A percentile compares a stretch with the other conserved stretches of the same genome.
Conservation (phyloP, 345 rosid species). For the Ricinus communis region DNA sequence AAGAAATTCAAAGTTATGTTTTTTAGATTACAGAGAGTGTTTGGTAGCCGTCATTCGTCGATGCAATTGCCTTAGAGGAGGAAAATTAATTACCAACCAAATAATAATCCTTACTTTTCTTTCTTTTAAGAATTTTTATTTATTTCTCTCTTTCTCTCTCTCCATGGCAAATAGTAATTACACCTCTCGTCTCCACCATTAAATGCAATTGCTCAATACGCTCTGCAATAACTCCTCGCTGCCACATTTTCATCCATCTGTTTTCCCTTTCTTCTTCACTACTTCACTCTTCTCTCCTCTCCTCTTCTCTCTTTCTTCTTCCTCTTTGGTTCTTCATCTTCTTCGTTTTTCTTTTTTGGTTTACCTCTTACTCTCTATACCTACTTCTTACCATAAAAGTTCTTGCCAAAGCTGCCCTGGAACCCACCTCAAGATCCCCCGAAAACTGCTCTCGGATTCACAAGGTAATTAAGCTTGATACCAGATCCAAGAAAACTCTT, state of each 20-base stretch:
- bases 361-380: slow-evolving; percentile 11
- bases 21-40: slow-evolving; percentile 4
- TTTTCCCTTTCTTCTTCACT: slow-evolving; percentile 17
- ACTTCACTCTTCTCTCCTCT: slow-evolving; percentile 2
- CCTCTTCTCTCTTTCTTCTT: background rate
- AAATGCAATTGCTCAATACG: slow-evolving; percentile 71
- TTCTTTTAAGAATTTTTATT: too few relatives aligned
- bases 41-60: slow-evolving; percentile 59
- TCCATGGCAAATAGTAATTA: slow-evolving; percentile 31
- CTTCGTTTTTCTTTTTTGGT: background rate
- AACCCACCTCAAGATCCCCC: slow-evolving; percentile 5
- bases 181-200: slow-evolving; percentile 51
- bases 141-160: slow-evolving; percentile 22
- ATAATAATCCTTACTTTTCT: background rate
- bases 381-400: slow-evolving; percentile 22
- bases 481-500: slow-evolving; percentile 18
- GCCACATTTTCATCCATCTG: slow-evolving; percentile 36
- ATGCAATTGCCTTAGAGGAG: background rate
- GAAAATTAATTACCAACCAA: slow-evolving; percentile 21
- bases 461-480: slow-evolving; percentile 6
- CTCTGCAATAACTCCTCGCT: slow-evolving; percentile 67
- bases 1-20: too few relatives aligned
- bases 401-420: slow-evolving; percentile 13
- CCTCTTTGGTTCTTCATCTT: background rate
- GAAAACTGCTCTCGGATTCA: slow-evolving; percentile 1